Base-by-base conservation (phyloP, 352 stramenopile genomes). In the Phytophthora tentaculata region DNA sequence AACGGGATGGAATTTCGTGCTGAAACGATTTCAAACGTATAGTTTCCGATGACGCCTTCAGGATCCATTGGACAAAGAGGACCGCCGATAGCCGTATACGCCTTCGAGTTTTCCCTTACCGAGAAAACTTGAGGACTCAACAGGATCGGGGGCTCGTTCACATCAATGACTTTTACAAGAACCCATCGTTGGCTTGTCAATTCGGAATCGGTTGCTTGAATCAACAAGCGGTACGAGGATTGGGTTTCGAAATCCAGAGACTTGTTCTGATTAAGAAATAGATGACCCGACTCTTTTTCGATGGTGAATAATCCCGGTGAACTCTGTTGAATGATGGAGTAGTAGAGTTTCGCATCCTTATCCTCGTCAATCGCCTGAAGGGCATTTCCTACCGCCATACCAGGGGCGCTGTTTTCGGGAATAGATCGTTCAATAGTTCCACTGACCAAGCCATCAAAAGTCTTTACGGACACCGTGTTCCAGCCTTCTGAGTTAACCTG, bases 361-460 rank as follows among this genome's bases (percentile, higher is more conserved):
- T 76, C 69, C 26, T 69, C 35, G 44, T 76, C 69, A 37, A 73
- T 64, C 1, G 69, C 63, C 8, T 66, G 45, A 48, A 76, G 3
- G 24, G 57, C 32, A 22, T 37, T 7, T 24, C 63, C 69, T 43
- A 62, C 63, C 9, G 22, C 2, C 12, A 53, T 59, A 5, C 64
- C 63, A 50, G 48, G 41, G 8, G 22, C 6, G 35, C 69, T 73
- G 35, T 76, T 72, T 53, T 76, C 68, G 13, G 17, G 8, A 22
- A 76, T 72, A 1, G 47, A 61, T n/a, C 49, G 28, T 37, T 56
- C 32, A 29, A 69, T 67, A 12, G n/a, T 6, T 43, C 23, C 7
- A 23, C 14, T 61, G 5, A 39, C 41, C 43, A 73, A 0, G 0
- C 14, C 10, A 41, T 62, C 32, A 14, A 73, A 65, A 0, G 39